Conservation (phyloP, 306 rosid species). For the Dryas alaskensis region DNA sequence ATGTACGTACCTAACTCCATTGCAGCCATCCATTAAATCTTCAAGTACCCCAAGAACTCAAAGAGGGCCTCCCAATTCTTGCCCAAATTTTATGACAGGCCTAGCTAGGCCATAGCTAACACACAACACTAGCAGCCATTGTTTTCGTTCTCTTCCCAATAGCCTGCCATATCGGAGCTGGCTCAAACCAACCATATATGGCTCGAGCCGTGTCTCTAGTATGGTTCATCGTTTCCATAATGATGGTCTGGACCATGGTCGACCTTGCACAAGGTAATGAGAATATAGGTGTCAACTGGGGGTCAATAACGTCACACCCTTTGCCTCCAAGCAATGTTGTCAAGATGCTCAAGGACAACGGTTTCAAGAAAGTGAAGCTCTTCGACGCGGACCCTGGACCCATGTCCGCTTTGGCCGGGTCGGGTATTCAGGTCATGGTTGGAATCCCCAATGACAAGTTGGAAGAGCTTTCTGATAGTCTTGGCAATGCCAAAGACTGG, state of each 20-base stretch:
- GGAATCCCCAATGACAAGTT: conserved; percentile 73
- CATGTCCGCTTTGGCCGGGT: conserved; percentile 52
- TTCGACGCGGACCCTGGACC: conserved; percentile 68
- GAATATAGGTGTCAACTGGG: conserved; percentile 73
- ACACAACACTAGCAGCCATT: neutral
- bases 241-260: conserved; percentile 20
- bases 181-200: neutral
- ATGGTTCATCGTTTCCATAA: conserved; percentile 18
- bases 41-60: neutral
- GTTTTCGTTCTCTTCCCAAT: neutral
- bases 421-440: conserved; percentile 60
- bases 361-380: conserved; percentile 59
- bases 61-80: neutral
- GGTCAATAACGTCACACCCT: conserved; percentile 55
- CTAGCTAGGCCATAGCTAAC: neutral
- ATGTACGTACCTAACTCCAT: neutral
- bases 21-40: neutral
- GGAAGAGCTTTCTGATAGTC: conserved; percentile 23
- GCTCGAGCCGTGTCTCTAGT: conserved; percentile 10
- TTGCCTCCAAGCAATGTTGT: conserved; percentile 48
- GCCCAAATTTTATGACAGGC: neutral
- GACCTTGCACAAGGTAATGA: conserved; percentile 14
- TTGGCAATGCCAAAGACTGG: conserved; percentile 44
- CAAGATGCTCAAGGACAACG: conserved; percentile 59
- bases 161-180: neutral